Base-by-base conservation (phyloP, 2,329 filamentous ascomycete species). In the Xylariomycetidae sp. region DNA sequence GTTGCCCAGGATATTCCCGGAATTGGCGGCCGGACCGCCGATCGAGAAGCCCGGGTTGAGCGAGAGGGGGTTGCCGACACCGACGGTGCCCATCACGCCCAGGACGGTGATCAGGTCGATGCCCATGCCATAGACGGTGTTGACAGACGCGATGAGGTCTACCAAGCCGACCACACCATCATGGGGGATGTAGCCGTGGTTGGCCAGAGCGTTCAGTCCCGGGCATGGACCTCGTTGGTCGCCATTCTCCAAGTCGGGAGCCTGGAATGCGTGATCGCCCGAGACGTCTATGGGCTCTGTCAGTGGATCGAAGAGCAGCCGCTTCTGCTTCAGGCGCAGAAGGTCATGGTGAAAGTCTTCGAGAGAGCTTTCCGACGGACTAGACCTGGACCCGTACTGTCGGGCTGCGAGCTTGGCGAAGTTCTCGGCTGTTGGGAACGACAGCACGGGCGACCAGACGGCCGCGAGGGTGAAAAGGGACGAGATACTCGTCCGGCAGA, bases 11-110 rank as follows among this genome's bases (percentile, higher is more conserved):
- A 69, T 51, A 39, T 67, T 63, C 36, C 60, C 56, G 11, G 60
- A 56, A 30, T 50, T 51, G 16, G 42, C 42, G 34, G 54, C 56
- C 22, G 58, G 51, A n/a, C 68, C 68, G 9, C 70, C 70, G 25
- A 75, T 74, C 1, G 70, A 75, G 51, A 70, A 74, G 3, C 67
- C 62, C 2, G 62, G 69, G 26, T 62, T 57, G 2, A 71, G 40
- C 0, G 72, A 72, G 1, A 74, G 41, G 5, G 68, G 65, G 38
- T 75, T 68, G 2, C 72, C 72, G 4, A 63, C 63, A 42, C 64
- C 65, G 9, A 68, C 62, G 11, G 65, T 68, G 6, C 67, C 68
- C 51, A 69, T 62, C 4, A 65, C 51, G n/a, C 63, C 59, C 3
- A 70, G 48, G 4, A 70, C 36, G 2, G 57, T 55, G 2, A 56